phyloP scores from a whole-genome alignment of 164 flowering plant species.

The Nelumbo lutea region DNA sequence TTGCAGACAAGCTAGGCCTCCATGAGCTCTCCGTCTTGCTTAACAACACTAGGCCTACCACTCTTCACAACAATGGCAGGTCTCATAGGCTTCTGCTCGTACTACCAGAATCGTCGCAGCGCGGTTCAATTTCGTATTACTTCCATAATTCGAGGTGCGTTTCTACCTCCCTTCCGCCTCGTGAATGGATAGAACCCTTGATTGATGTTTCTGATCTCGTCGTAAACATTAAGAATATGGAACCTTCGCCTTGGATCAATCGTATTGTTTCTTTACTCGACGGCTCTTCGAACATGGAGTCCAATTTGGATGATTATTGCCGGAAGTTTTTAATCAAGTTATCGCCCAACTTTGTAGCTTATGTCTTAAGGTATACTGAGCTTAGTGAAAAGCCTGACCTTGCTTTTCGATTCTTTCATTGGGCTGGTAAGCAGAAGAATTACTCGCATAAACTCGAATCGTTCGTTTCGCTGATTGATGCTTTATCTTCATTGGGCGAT shows the following conservation, averaged over 20 bases:
- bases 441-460: slow-evolving; percentile 55
- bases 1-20: too few relatives aligned
- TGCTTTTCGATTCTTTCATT: slow-evolving; percentile 58
- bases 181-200: slow-evolving; percentile 86
- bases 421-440: slow-evolving; percentile 68
- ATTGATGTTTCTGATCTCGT: slow-evolving; percentile 53
- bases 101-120: not conserved
- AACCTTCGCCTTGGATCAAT: slow-evolving; percentile 71
- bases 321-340: slow-evolving; percentile 49
- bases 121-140: slow-evolving; percentile 1
- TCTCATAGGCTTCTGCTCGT: not conserved
- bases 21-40: slow-evolving; percentile 3
- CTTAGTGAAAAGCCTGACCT: slow-evolving; percentile 28
- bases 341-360: slow-evolving; percentile 63
- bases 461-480: slow-evolving; percentile 56
- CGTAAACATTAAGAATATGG: slow-evolving; percentile 22
- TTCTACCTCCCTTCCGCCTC: slow-evolving; percentile 54
- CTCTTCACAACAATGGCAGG: slow-evolving; percentile 14
- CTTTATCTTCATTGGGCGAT: slow-evolving; percentile 36
- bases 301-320: slow-evolving; percentile 48
- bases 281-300: slow-evolving; percentile 45
- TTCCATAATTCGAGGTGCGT: slow-evolving; percentile 24
- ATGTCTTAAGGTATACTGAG: slow-evolving; percentile 31
- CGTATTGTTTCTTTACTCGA: slow-evolving; percentile 47
- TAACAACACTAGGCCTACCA: slow-evolving; percentile 1